Evolutionary conservation across 2,329 filamentous ascomycete genomes (phyloP).

Genomic region (Colletotrichum spaethianum): DNA sequence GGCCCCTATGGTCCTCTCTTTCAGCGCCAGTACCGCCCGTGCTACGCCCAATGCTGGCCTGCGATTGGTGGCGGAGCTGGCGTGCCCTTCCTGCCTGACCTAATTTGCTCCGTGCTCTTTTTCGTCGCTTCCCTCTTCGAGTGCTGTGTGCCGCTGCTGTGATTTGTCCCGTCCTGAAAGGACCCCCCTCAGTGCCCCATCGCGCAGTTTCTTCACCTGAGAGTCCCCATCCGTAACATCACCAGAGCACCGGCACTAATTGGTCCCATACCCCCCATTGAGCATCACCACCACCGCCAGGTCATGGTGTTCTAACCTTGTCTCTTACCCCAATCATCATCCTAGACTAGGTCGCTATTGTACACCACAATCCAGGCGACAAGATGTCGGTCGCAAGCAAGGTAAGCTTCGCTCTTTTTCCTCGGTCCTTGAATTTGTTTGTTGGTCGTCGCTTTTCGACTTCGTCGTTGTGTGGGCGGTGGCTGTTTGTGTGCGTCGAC

Average conservation of each 20-base stretch:
- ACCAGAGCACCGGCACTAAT: constrained; percentile 38
- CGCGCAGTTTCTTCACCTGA: constrained; percentile 44
- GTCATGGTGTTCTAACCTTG: constrained; percentile 45
- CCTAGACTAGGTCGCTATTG: constrained; percentile 45
- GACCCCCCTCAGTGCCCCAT: constrained; percentile 37
- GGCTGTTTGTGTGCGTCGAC: constrained; percentile 12
- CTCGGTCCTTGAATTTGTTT: constrained; percentile 15
- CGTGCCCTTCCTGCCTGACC: constrained; percentile 35
- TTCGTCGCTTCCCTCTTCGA: constrained; percentile 14
- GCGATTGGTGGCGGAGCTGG: constrained; percentile 22
- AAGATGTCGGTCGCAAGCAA: constrained; percentile 45
- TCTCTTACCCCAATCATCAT: constrained; percentile 42
- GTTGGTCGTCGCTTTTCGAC: constrained; percentile 12
- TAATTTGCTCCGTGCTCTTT: constrained; percentile 37
- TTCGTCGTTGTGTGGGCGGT: constrained; percentile 6
- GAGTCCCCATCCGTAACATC: constrained; percentile 38
- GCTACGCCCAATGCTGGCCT: constrained; percentile 5
- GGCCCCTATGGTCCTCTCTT: neutral
- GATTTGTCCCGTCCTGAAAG: constrained; percentile 35
- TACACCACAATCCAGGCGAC: constrained; percentile 45
- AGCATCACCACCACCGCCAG: constrained; percentile 40
- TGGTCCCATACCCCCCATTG: constrained; percentile 39
- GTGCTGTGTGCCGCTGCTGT: constrained; percentile 17
- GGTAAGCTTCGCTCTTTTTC: constrained; percentile 34
- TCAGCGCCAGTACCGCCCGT: constrained; percentile 6